A percentile compares a stretch with the other conserved stretches of the same genome.
Conservation (phyloP, 331 rosid species). For the Telfairia occidentalis region DNA sequence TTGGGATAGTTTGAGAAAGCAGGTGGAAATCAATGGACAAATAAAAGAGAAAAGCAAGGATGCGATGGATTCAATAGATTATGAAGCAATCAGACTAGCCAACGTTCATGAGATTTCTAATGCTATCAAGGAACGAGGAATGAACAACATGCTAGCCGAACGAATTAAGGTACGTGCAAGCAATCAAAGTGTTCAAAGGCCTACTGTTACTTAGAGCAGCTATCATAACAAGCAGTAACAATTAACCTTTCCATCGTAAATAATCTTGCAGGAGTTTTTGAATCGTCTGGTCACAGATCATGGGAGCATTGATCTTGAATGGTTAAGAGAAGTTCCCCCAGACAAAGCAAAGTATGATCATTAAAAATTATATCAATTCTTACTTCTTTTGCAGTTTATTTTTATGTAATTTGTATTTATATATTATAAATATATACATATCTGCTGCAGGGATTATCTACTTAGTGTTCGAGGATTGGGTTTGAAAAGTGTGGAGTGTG, state of each 20-base stretch:
- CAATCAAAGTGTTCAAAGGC: conserved; percentile 36
- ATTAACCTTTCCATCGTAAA: conserved; percentile 8
- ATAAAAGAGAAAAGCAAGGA: conserved; percentile 38
- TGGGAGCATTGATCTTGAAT: conserved; percentile 82
- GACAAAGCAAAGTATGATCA: conserved; percentile 70
- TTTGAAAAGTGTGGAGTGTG: conserved; percentile 92
- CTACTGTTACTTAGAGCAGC: not conserved
- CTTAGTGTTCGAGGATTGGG: conserved; percentile 82
- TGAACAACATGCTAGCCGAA: conserved; percentile 91
- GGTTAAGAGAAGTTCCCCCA: conserved; percentile 89
- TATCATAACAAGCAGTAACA: not conserved
- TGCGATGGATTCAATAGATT: conserved; percentile 75
- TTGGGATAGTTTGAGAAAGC: conserved; percentile 80
- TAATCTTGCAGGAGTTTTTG: conserved; percentile 54
- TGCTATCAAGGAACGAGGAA: conserved; percentile 69
- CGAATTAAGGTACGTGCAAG: conserved; percentile 50
- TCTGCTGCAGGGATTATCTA: conserved; percentile 61
- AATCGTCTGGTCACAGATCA: conserved; percentile 70
- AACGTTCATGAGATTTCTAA: conserved; percentile 45
- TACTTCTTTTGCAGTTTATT: conserved; percentile 1
- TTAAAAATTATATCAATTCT: conserved; percentile 3
- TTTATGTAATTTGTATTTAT: not conserved
- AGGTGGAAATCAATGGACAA: conserved; percentile 28
- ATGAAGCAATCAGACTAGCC: conserved; percentile 62
- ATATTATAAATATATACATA: conserved; percentile 6